Base-by-base conservation (phyloP, 176 grass and related monocot species). In the Phoenix dactylifera region DNA sequence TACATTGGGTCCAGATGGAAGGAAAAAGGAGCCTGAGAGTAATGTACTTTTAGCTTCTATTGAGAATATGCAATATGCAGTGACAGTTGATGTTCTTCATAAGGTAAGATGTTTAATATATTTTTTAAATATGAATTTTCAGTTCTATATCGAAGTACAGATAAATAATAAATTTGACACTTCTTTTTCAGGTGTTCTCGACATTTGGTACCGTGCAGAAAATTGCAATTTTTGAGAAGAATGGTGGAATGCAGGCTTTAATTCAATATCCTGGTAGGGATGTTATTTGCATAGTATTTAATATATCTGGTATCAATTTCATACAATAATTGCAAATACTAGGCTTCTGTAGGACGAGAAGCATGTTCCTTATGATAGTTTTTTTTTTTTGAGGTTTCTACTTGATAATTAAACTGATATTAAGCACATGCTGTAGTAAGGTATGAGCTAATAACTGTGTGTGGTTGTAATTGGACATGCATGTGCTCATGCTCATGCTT, bases 191-290 rank as follows among this genome's bases (percentile, higher is more conserved):
- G 87, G 93, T 98, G n/a, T 98, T 98, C 25, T 98, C 93, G 73
- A 74, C 93, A 54, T 92, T 92, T 78, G 93, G 93, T 57, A 73
- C 67, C 61, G 88, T 92, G 49, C 93, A 88, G 70, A 92, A 98
- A 71, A 98, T 98, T 78, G 78, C 84, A 77, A 98, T 98, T 72
- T 98, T 98, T 32, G 93, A 98, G 75, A 98, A 92, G 73, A 88
- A 88, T 25, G 88, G 93, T 80, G 83, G 84, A 62, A 76, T 92
- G 79, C 93, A 98, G 69, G 93, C 93, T 62, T 73, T 98, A 24
- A 80, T 98, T 74, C 93, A 98, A 58, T 98, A 98, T 78, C 82
- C 78, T 64, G 84, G 93, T 98, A 80, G 74, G 58, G 58, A 54
- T 23, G n/a, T 25, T 48, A 6, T 56, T 71, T 39, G 66, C 18